phyloP scores from a whole-genome alignment of 1,284 basidiomycete species.

The Xerocomus nothofagi region DNA sequence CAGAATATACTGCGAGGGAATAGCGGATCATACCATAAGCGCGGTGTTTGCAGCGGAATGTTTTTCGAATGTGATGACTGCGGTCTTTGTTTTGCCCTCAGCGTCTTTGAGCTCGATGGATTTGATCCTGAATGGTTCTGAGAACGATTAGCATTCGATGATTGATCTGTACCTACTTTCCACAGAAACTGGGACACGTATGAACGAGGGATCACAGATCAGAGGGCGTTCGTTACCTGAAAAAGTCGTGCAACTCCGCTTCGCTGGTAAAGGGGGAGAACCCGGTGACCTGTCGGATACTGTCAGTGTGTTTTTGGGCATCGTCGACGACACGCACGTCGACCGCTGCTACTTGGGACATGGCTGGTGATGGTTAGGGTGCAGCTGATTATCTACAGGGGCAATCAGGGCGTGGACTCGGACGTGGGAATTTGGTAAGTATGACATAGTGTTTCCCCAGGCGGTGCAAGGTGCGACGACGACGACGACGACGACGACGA shows the following conservation, averaged over 20 bases:
- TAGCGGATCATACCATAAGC: constrained; percentile 52
- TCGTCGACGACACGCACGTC: constrained; percentile 14
- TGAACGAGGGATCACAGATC: constrained; percentile 10
- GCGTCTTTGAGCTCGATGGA: constrained; percentile 55
- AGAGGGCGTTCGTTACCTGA: constrained; percentile 53
- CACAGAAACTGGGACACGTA: constrained; percentile 60
- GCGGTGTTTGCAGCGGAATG: constrained; percentile 78
- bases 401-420: too few species aligned
- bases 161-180: constrained; percentile 50
- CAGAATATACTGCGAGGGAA: neutral
- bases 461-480: constrained; percentile 17
- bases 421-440: constrained; percentile 18
- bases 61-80: constrained; percentile 74
- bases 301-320: neutral
- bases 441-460: constrained; percentile 16
- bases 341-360: constrained; percentile 27
- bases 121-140: constrained; percentile 49
- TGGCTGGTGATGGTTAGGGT: constrained; percentile 11
- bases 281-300: constrained; percentile 54
- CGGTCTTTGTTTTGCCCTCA: constrained; percentile 37
- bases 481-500: constrained; percentile 8
- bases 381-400: constrained; percentile 4
- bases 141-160: neutral
- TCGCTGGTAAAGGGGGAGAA: constrained; percentile 62
- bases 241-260: constrained; percentile 68